A percentile compares a stretch with the other conserved stretches of the same genome.
These are phyloP conservation scores for Eucalyptus curtisii DNA, from an alignment of 345 rosid genomes.

Conservation along the genomic window DNA sequence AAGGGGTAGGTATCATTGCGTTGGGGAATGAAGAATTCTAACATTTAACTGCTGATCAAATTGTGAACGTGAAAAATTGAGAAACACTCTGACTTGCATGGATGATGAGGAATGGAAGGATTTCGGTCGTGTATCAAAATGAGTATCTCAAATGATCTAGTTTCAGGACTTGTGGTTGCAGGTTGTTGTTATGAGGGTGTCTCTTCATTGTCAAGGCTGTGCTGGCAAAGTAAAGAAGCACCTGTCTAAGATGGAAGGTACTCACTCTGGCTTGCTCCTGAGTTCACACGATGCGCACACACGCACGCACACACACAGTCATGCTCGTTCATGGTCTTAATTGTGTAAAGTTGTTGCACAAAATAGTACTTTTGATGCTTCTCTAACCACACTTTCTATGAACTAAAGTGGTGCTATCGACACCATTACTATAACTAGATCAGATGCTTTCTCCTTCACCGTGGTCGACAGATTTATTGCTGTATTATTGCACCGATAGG, in stretches of 20 bases:
- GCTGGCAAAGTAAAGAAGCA: slow-evolving; percentile 61
- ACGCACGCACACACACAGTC: neutral
- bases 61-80: neutral
- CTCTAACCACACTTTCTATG: neutral
- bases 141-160: neutral
- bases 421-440: neutral
- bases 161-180: neutral
- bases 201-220: slow-evolving; percentile 74
- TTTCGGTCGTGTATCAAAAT: neutral
- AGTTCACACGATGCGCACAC: neutral
- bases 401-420: neutral
- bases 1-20: neutral
- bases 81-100: neutral
- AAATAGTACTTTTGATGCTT: neutral
- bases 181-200: slow-evolving; percentile 62
- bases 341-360: neutral
- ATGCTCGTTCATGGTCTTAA: neutral
- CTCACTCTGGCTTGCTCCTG: neutral
- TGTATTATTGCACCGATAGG: neutral
- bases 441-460: neutral
- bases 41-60: neutral
- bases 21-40: neutral
- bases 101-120: neutral
- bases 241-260: slow-evolving; percentile 66
- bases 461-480: neutral